Base-by-base conservation (phyloP, 768 basidiomycete genomes). In the Lyophyllum semitale region DNA sequence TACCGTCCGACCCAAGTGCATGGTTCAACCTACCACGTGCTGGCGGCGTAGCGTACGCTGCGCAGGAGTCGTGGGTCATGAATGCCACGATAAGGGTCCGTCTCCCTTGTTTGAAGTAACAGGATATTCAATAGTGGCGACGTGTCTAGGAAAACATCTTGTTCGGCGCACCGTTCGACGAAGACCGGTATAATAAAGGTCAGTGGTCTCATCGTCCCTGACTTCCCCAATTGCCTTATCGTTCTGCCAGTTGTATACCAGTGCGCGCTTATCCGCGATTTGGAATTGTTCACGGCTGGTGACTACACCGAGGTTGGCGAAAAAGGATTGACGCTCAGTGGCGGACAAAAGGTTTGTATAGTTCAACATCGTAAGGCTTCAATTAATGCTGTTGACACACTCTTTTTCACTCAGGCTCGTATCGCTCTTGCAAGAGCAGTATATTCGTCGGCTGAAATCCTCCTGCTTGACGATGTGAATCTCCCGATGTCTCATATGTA, bases 51-150 rank as follows among this genome's bases (percentile, higher is more conserved):
- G 84, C 89, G 0, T 92, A 89, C 65, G 87, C 88, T 5, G 86
- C 87, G 2, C 91, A 95, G 66, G 90, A 92, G 63, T 84, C 88
- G 4, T 95, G 90, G 90, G 85, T 92, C 1, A 80, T 86, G 66
- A 92, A 91, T 58, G 88, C 86, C 48, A 90, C 88, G 0, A 88
- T 91, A 51, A 76, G 73, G 64, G 85, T 83, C 20, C 22, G 42
- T 44, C 22, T 2, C 23, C 18, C 1, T 2, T 17, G 8, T 6
- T 22, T 29, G 22, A 20, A 26, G 17, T 13, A 26, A 22, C 20
- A 3, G 4, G 25, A 4, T 18, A 11, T 26, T 44, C 17, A 35
- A 30, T 49, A 5, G 25, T 23, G 8, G 1, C 46, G 30, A 22
- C 32, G 1, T 26, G 41, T 32, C 11, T 42, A 81, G 68, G 88